phyloP scores from a whole-genome alignment of 73 alveolate genomes.

The Paraurostyla sp. region DNA sequence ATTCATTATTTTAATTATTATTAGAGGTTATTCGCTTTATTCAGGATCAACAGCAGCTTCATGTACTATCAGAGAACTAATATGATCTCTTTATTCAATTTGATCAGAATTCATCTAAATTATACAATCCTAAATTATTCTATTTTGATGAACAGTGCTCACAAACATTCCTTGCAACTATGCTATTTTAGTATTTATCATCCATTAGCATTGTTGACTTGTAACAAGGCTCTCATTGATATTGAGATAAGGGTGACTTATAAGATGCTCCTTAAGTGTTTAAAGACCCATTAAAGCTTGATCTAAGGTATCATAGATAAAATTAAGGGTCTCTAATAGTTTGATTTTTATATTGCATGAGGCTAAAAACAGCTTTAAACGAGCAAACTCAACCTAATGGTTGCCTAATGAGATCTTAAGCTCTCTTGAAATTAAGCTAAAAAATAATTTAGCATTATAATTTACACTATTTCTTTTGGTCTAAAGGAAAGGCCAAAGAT shows the following conservation, averaged over 20 bases:
- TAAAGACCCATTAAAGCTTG: constrained; percentile 7
- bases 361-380: constrained; percentile 4
- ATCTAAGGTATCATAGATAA: constrained; percentile 20
- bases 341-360: constrained; percentile 10
- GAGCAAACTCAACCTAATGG: neutral
- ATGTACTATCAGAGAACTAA: neutral
- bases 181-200: neutral
- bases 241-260: constrained; percentile 12
- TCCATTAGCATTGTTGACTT: neutral
- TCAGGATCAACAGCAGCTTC: neutral
- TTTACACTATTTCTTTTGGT: constrained; percentile 26
- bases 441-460: neutral
- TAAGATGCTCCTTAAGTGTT: neutral
- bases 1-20: neutral
- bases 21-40: neutral
- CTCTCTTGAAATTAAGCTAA: neutral
- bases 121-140: neutral
- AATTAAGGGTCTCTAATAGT: neutral
- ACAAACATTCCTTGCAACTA: neutral
- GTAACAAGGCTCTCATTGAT: neutral
- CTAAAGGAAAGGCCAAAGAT: neutral
- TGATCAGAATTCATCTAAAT: neutral
- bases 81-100: constrained; percentile 4
- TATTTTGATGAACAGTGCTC: constrained; percentile 1
- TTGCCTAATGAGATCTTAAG: neutral